Conservation (phyloP, 352 stramenopile genomes). For the Sclerospora graminicola region DNA sequence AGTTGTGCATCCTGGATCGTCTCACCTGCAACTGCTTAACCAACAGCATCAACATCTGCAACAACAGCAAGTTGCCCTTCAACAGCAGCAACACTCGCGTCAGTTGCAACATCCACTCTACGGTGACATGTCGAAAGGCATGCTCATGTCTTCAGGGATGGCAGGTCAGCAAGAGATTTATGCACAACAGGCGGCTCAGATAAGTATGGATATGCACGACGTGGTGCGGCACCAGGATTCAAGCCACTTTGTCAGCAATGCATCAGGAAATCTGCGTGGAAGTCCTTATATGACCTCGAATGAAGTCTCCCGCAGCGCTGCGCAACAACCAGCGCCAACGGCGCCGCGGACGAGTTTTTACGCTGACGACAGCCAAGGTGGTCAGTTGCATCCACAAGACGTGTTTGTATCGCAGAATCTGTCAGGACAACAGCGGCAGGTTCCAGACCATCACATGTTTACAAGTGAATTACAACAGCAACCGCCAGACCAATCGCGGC, state of each 20-base stretch:
- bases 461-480: constrained; percentile 31
- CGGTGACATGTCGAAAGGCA: constrained; percentile 38
- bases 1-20: constrained; percentile 18
- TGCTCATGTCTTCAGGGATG: constrained; percentile 34
- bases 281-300: constrained; percentile 15
- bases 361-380: constrained; percentile 23
- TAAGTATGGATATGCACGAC: constrained; percentile 50
- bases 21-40: constrained; percentile 39
- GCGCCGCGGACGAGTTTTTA: constrained; percentile 32
- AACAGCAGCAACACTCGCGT: constrained; percentile 33
- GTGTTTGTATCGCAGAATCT: constrained; percentile 35
- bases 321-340: constrained; percentile 20
- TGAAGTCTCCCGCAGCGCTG: constrained; percentile 13
- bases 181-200: constrained; percentile 33
- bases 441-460: constrained; percentile 34
- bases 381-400: constrained; percentile 38
- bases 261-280: constrained; percentile 10
- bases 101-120: constrained; percentile 47
- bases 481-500: constrained; percentile 25
- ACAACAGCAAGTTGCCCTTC: constrained; percentile 28
- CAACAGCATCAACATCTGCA: constrained; percentile 37
- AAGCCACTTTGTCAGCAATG: constrained; percentile 16
- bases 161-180: constrained; percentile 42
- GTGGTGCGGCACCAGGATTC: constrained; percentile 37
- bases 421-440: constrained; percentile 24